A percentile compares a stretch with the other conserved stretches of the same genome.
These are phyloP conservation scores for Daedaleopsis sinensis DNA, from an alignment of 768 basidiomycete species.

Conservation along the genomic window DNA sequence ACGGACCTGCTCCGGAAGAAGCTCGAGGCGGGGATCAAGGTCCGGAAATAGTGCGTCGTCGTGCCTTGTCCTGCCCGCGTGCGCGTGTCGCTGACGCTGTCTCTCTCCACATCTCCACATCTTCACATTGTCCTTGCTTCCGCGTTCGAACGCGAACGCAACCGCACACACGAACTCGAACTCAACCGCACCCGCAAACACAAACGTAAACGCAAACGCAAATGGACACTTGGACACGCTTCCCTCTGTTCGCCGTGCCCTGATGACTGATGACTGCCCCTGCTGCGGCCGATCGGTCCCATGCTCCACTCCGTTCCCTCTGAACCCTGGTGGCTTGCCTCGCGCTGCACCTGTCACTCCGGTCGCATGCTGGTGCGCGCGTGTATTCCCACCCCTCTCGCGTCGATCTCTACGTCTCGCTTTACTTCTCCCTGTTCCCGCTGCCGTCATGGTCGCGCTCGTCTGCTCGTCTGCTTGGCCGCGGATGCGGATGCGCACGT, in stretches of 20 bases:
- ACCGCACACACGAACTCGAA: too few species aligned
- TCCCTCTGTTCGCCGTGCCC: background rate
- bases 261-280: too few species aligned
- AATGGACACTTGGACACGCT: too few species aligned
- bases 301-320: background rate
- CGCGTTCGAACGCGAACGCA: too few species aligned
- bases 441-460: too few species aligned
- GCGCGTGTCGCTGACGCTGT: background rate
- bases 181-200: too few species aligned
- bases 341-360: background rate
- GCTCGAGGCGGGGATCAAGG: slow-evolving; percentile 63
- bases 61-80: background rate
- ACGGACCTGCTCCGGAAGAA: slow-evolving; percentile 76
- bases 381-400: background rate
- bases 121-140: background rate
- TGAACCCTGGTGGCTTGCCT: background rate
- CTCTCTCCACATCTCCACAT: background rate
- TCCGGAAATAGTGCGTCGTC: slow-evolving; percentile 73
- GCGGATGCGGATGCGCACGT: background rate
- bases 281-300: slow-evolving; percentile 10
- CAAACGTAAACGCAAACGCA: too few species aligned
- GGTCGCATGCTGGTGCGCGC: too few species aligned
- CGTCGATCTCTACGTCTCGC: background rate
- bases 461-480: background rate
- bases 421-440: too few species aligned